Evolutionary conservation across 148 eudicot genomes (phyloP), one percentile per base, ranked within the genome.

Genomic region (Chenopodium berlandieri): DNA sequence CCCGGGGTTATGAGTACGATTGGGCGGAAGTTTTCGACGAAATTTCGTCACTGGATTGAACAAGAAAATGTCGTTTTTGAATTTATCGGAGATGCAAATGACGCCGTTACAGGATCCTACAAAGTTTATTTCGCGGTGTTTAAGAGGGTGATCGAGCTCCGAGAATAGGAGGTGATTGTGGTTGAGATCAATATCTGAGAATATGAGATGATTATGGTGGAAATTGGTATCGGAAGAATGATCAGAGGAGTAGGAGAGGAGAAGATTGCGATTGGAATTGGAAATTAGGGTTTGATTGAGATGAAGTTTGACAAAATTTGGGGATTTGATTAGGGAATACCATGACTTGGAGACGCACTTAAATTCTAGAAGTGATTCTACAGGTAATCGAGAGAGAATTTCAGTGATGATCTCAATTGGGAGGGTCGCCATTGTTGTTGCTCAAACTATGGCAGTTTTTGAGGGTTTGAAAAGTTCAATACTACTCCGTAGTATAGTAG

Each of bases 21-120:
- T 16, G 77, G 77, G 77, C 22, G 73, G 80, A 60, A 78, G 47
- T 50, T 66, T 66, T 19, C 48, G 81, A 1, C 22, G 73, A 11
- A 65, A 46, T 27, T 78, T 78, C 10, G 75, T 78, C 0, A 13
- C 0, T 0, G 74, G 73, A 60, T 78, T 78, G 74, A 16, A 78
- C 11, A 78, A 12, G 31, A 68, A 47, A 20, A 67, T 9, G 31
- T 72, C 23, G 4, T 27, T 67, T 30, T 78, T 67, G 44, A 1
- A 48, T 8, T 40, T 27, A 23, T 78, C 81, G 63, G 81, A 67
- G 30, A 78, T 50, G 71, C 75, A 78, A 50, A 68, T 7, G 47
- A 78, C 3, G 23, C 81, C 74, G 37, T 68, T 48, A 14, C 73
- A 48, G 8, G 74, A 27, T 19, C 74, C 81, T 22, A 78, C 8